Evolutionary conservation across 495 filamentous ascomycete species (phyloP).

Genomic region (Xylaria longipes): DNA sequence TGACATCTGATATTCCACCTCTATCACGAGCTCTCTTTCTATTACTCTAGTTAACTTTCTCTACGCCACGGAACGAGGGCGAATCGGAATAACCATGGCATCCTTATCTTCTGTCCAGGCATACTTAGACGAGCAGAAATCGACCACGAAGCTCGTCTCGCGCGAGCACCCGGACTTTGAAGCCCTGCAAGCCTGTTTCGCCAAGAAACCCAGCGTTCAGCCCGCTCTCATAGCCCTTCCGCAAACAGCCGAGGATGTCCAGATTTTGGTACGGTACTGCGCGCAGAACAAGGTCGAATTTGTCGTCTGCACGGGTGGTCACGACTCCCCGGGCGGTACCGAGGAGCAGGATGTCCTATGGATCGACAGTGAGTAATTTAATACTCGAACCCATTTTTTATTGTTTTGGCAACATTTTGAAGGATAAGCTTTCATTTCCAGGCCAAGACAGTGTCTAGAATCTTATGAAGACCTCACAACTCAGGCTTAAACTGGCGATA

Average conservation of each 20-base stretch:
- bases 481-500: not conserved
- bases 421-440: not conserved
- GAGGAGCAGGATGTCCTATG: slow-evolving; percentile 35
- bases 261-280: slow-evolving; percentile 36
- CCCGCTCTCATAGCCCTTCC: slow-evolving; percentile 41
- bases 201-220: not conserved
- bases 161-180: slow-evolving; percentile 13
- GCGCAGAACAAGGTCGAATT: slow-evolving; percentile 37
- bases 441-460: not conserved
- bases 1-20: not conserved
- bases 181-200: not conserved
- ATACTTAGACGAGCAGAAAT: not conserved
- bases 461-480: not conserved
- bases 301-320: slow-evolving; percentile 46
- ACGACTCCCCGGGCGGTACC: slow-evolving; percentile 44
- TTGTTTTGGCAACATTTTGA: not conserved
- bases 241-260: slow-evolving; percentile 42
- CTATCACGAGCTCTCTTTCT: not conserved
- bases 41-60: not conserved
- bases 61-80: not conserved
- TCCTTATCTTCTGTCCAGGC: not conserved
- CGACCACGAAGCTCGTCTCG: not conserved
- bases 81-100: not conserved
- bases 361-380: slow-evolving; percentile 39
- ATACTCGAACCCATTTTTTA: not conserved